These are phyloP conservation scores for Alternaria sp. DNA, from an alignment of 2,329 filamentous ascomycete genomes.

Conservation along the genomic window DNA sequence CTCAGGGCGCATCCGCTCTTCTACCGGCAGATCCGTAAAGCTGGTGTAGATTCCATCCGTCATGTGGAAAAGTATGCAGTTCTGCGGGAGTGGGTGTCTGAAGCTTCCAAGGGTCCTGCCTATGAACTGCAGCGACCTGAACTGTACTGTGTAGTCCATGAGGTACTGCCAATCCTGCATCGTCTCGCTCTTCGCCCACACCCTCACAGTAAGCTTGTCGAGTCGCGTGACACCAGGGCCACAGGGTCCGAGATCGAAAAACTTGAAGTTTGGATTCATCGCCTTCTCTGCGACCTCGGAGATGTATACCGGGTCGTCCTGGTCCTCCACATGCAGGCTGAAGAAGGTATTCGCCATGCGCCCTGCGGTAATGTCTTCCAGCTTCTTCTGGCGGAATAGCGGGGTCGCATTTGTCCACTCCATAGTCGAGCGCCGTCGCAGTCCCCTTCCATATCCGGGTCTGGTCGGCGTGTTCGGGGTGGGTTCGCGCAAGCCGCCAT, in stretches of 20 bases:
- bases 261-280: conserved; percentile 90
- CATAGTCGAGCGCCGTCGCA: conserved; percentile 64
- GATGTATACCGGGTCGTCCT: conserved; percentile 80
- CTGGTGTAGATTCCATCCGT: conserved; percentile 85
- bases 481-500: conserved; percentile 28
- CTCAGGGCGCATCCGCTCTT: conserved; percentile 40
- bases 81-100: conserved; percentile 75
- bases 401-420: conserved; percentile 68
- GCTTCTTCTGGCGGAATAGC: conserved; percentile 70
- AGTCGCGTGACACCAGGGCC: conserved; percentile 69
- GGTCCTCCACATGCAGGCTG: conserved; percentile 73
- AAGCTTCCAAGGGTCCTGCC: conserved; percentile 67
- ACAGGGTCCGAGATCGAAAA: conserved; percentile 75
- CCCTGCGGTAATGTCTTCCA: conserved; percentile 74
- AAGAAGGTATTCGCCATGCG: conserved; percentile 89
- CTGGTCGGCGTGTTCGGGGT: conserved; percentile 31
- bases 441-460: conserved; percentile 44
- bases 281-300: conserved; percentile 80
- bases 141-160: conserved; percentile 73
- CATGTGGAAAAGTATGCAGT: conserved; percentile 85
- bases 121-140: conserved; percentile 78
- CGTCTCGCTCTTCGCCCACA: conserved; percentile 72
- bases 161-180: conserved; percentile 66
- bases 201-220: conserved; percentile 68
- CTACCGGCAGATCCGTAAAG: conserved; percentile 67